phyloP scores from a whole-genome alignment of 2,329 filamentous ascomycete genomes.

The Cercospora zeae-maydis region DNA sequence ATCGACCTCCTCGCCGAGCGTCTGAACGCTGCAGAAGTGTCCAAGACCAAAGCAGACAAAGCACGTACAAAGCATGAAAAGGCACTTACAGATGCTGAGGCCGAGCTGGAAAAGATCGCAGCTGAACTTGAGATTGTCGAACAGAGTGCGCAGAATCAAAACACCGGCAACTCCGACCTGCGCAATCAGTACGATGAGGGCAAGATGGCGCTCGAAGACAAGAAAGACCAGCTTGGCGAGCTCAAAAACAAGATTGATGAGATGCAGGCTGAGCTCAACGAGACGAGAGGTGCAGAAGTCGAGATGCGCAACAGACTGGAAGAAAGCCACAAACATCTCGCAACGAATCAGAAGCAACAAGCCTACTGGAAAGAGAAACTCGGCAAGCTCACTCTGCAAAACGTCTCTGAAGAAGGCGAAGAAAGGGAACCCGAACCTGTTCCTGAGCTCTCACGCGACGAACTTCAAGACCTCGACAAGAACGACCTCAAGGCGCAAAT shows the following conservation, averaged over 20 bases:
- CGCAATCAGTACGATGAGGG: slow-evolving; percentile 74
- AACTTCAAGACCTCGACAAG: slow-evolving; percentile 62
- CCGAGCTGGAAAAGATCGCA: slow-evolving; percentile 69
- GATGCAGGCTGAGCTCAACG: slow-evolving; percentile 80
- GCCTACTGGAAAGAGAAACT: slow-evolving; percentile 89
- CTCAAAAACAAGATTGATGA: slow-evolving; percentile 84
- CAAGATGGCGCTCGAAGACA: slow-evolving; percentile 68
- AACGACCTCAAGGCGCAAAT: slow-evolving; percentile 61
- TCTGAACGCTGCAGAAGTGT: slow-evolving; percentile 80
- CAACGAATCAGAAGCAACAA: slow-evolving; percentile 79
- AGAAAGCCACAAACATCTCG: slow-evolving; percentile 84
- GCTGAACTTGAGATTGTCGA: slow-evolving; percentile 75
- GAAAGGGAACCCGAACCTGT: slow-evolving; percentile 58
- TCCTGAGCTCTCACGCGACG: slow-evolving; percentile 73
- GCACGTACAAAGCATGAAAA: slow-evolving; percentile 83
- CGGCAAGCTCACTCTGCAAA: slow-evolving; percentile 76
- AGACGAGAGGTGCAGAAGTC: slow-evolving; percentile 83
- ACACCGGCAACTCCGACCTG: slow-evolving; percentile 68
- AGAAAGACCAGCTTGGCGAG: slow-evolving; percentile 73
- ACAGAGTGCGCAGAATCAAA: slow-evolving; percentile 73
- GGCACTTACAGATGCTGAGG: slow-evolving; percentile 70
- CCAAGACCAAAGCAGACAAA: slow-evolving; percentile 90
- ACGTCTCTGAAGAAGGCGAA: slow-evolving; percentile 59
- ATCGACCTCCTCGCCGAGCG: slow-evolving; percentile 77
- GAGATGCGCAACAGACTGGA: slow-evolving; percentile 99